phyloP scores from a whole-genome alignment of 257 asterid genomes.

The Ocimum tenuiflorum region DNA sequence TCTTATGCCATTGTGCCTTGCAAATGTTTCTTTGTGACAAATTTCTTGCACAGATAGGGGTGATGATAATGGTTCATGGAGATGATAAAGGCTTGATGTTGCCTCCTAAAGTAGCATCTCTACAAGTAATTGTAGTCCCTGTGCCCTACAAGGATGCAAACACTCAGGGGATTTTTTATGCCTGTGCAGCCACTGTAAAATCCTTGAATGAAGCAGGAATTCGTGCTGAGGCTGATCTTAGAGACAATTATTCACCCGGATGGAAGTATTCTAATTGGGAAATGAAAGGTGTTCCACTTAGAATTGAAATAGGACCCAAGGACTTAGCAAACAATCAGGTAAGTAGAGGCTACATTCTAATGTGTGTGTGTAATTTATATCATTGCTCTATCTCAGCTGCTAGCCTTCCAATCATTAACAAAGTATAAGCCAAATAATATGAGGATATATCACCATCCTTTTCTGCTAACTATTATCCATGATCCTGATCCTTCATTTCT shows the following conservation, averaged over 20 bases:
- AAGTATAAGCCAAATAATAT: not conserved
- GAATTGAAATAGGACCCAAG: conserved; percentile 97
- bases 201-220: conserved; percentile 68
- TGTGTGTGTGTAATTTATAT: not conserved
- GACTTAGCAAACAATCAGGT: conserved; percentile 90
- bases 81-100: conserved; percentile 91
- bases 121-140: conserved; percentile 78
- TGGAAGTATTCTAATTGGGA: conserved; percentile 99
- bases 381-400: not conserved
- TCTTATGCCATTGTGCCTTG: not conserved
- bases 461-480: not conserved
- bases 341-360: not conserved
- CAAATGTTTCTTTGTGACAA: not conserved
- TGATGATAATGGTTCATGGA: conserved; percentile 95
- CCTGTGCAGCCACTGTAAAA: conserved; percentile 64
- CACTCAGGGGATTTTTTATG: conserved; percentile 76
- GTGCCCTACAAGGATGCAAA: conserved; percentile 92
- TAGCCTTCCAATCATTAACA: not conserved
- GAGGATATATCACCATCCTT: not conserved
- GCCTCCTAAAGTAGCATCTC: conserved; percentile 91
- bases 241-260: conserved; percentile 96
- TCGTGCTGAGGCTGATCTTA: conserved; percentile 73
- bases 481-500: not conserved
- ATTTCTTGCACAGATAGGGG: conserved; percentile 68
- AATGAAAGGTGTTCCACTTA: conserved; percentile 95